phyloP scores from a whole-genome alignment of 805 yeast species.

The Starmerella kuoi region DNA sequence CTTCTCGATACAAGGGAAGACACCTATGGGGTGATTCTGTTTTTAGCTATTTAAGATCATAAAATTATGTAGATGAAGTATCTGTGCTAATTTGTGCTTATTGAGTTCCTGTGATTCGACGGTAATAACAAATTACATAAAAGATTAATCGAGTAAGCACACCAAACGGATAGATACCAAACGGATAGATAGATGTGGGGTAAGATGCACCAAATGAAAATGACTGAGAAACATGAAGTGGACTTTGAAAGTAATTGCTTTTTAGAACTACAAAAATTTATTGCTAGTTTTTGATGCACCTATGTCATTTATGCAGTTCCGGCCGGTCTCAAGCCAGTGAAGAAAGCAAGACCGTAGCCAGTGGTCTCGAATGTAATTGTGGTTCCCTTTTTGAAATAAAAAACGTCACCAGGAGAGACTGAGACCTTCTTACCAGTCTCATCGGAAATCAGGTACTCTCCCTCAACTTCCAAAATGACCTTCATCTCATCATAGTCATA shows the following conservation, averaged over 20 bases:
- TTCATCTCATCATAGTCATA: slow-evolving; percentile 61
- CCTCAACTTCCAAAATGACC: slow-evolving; percentile 44
- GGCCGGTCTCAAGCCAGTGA: slow-evolving; percentile 37
- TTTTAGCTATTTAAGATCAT: slow-evolving; percentile 4
- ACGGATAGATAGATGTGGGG: no score
- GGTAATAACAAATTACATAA: no score
- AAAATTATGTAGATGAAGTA: background rate
- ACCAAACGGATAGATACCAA: no score
- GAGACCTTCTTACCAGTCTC: slow-evolving; percentile 48
- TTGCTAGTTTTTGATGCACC: no score
- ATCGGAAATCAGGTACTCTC: slow-evolving; percentile 50
- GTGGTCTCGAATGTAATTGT: slow-evolving; percentile 51
- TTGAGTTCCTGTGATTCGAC: no score
- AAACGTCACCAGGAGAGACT: slow-evolving; percentile 53
- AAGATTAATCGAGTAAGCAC: no score
- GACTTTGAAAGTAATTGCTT: no score
- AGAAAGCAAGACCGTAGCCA: slow-evolving; percentile 54
- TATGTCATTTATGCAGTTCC: slow-evolving; percentile 4
- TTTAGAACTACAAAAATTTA: no score
- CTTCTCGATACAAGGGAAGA: slow-evolving; percentile 51
- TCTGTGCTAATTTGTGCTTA: no score
- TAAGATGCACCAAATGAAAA: no score
- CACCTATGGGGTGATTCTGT: slow-evolving; percentile 46
- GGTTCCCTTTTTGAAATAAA: slow-evolving; percentile 55
- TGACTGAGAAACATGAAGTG: no score